These are phyloP conservation scores for Angomonas ambiguus DNA, from an alignment of 208 protist species.

Conservation along the genomic window DNA sequence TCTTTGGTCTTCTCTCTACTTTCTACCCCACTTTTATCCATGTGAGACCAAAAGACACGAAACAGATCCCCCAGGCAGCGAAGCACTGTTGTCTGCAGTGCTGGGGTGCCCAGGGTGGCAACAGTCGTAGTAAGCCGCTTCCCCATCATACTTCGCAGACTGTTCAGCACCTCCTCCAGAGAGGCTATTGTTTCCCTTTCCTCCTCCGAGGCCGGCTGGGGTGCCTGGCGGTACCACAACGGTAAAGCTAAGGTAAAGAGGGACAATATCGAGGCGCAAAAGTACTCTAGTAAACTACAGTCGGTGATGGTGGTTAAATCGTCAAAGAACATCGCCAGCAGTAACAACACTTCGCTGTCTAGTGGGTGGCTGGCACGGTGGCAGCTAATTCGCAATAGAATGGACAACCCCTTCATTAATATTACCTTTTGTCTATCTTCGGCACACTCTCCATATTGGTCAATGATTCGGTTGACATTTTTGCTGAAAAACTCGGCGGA, in stretches of 20 bases:
- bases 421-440: neutral
- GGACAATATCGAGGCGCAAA: constrained; percentile 21
- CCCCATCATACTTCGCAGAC: constrained; percentile 32
- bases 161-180: constrained; percentile 39
- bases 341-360: constrained; percentile 37
- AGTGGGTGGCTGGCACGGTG: constrained; percentile 13
- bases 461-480: neutral
- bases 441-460: neutral
- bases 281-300: constrained; percentile 15
- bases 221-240: constrained; percentile 11
- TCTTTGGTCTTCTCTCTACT: constrained; percentile 17
- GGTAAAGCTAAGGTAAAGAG: constrained; percentile 28
- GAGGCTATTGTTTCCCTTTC: constrained; percentile 20
- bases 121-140: constrained; percentile 34
- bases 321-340: constrained; percentile 59
- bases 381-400: neutral
- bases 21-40: neutral
- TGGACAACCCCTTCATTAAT: constrained; percentile 2
- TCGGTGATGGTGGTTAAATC: constrained; percentile 47
- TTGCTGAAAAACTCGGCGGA: neutral
- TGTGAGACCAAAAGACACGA: neutral
- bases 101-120: neutral
- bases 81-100: constrained; percentile 10
- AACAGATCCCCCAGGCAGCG: neutral
- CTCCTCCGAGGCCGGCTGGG: constrained; percentile 11